Conservation (phyloP, 2,329 filamentous ascomycete species). For the Xylariaceae sp. region DNA sequence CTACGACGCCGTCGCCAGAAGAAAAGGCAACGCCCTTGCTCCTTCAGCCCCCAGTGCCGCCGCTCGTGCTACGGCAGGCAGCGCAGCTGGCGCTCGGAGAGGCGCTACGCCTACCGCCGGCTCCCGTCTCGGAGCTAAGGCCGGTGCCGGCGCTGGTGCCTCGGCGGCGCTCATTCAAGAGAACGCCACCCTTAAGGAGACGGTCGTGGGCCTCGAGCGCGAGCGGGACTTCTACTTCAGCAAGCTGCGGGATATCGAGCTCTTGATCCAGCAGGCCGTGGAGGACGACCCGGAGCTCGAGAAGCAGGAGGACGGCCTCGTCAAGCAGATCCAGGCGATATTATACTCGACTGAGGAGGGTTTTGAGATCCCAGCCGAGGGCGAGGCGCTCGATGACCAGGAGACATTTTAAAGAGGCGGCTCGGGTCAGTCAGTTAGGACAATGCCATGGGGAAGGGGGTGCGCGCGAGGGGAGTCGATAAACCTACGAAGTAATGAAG, state of each 20-base stretch:
- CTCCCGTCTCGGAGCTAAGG: constrained; percentile 36
- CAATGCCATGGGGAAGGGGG: not conserved
- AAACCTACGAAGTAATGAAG: constrained; percentile 24
- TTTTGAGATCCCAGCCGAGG: constrained; percentile 84
- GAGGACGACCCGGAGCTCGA: constrained; percentile 90
- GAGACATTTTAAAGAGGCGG: constrained; percentile 61
- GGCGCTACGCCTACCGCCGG: constrained; percentile 60
- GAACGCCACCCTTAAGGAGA: constrained; percentile 87
- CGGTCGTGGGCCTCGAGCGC: constrained; percentile 86
- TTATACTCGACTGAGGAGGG: constrained; percentile 94
- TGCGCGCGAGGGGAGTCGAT: not conserved
- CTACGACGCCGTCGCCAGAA: constrained; percentile 81
- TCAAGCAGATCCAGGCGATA: constrained; percentile 95
- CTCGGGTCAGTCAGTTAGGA: not conserved
- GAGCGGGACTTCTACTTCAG: constrained; percentile 99
- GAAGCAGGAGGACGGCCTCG: constrained; percentile 83
- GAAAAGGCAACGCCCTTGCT: constrained; percentile 69
- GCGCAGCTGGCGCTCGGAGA: constrained; percentile 47
- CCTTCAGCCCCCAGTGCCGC: constrained; percentile 40
- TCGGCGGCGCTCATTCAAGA: constrained; percentile 74
- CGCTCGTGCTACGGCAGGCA: constrained; percentile 35
- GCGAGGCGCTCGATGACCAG: constrained; percentile 66
- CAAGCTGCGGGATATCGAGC: constrained; percentile 94
- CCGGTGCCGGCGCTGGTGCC: constrained; percentile 40
- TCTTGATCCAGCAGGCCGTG: constrained; percentile 86